A percentile compares a stretch with the other conserved stretches of the same genome.
Conservation (phyloP, 257 asterid species). For the Nicotiana tomentosiformis region DNA sequence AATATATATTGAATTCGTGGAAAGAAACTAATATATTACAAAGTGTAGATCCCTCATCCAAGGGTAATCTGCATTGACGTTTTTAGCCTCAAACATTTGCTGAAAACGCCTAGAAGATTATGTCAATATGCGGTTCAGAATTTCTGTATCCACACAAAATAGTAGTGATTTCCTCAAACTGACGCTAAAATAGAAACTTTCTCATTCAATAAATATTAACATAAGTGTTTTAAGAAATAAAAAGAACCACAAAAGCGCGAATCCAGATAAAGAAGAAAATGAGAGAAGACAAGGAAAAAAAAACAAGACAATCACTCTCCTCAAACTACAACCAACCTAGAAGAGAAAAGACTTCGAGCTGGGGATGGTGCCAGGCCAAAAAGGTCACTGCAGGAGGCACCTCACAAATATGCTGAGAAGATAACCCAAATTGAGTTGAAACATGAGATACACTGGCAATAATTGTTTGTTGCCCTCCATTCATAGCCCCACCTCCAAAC, state of each 20-base stretch:
- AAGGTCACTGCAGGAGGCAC: constrained; percentile 13
- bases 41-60: too few relatives aligned
- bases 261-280: background rate
- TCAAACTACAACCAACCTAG: constrained; percentile 27
- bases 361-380: constrained; percentile 4
- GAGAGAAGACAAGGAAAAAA: constrained; percentile 2
- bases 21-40: too few relatives aligned
- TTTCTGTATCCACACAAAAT: constrained; percentile 10
- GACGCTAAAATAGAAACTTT: constrained; percentile 19
- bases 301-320: constrained; percentile 23
- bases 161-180: constrained; percentile 21
- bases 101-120: background rate
- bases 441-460: background rate
- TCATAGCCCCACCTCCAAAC: constrained; percentile 16
- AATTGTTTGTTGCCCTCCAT: background rate
- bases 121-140: background rate
- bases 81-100: too few relatives aligned
- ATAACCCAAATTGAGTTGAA: background rate
- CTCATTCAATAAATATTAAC: constrained; percentile 33
- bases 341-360: constrained; percentile 15
- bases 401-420: background rate
- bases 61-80: too few relatives aligned
- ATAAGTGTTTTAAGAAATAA: constrained; percentile 18
- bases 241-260: constrained; percentile 12
- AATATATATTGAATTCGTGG: too few relatives aligned